phyloP scores from a whole-genome alignment of 495 filamentous ascomycete species.

The Arthonia radiata region DNA sequence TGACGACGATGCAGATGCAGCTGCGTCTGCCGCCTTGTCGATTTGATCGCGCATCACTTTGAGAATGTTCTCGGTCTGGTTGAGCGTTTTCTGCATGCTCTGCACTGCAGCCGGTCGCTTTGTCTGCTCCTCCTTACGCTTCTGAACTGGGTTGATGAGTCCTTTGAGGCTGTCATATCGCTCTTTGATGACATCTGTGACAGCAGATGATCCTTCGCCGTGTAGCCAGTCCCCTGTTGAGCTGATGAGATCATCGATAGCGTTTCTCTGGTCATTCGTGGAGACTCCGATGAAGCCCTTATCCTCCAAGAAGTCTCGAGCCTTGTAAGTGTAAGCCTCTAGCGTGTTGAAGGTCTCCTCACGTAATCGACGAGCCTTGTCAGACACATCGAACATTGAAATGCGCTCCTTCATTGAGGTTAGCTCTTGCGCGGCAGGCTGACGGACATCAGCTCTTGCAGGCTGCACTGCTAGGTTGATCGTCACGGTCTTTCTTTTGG shows the following conservation, averaged over 20 bases:
- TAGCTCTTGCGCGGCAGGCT: constrained; percentile 30
- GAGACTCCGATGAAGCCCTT: constrained; percentile 46
- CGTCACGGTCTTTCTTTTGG: constrained; percentile 39
- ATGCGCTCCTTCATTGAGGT: constrained; percentile 38
- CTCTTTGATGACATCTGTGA: constrained; percentile 40
- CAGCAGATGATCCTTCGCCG: constrained; percentile 52
- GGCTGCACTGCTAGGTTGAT: constrained; percentile 43
- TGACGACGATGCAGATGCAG: constrained; percentile 16
- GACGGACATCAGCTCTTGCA: constrained; percentile 34
- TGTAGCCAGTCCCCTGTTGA: constrained; percentile 77
- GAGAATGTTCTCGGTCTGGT: constrained; percentile 15
- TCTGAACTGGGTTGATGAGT: constrained; percentile 41
- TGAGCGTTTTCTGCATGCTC: constrained; percentile 33
- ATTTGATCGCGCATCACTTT: neutral
- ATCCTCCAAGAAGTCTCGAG: constrained; percentile 55
- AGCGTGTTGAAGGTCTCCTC: constrained; percentile 83
- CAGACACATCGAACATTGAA: constrained; percentile 58
- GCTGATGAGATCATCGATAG: constrained; percentile 35
- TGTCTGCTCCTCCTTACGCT: constrained; percentile 39
- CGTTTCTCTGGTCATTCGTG: constrained; percentile 32
- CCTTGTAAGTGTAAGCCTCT: constrained; percentile 79
- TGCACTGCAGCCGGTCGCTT: constrained; percentile 41
- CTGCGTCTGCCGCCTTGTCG: constrained; percentile 9
- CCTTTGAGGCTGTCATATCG: constrained; percentile 28
- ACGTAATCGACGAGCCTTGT: constrained; percentile 45